Base-by-base conservation (phyloP, 2,329 filamentous ascomycete species). In the Aspergillus sp. region DNA sequence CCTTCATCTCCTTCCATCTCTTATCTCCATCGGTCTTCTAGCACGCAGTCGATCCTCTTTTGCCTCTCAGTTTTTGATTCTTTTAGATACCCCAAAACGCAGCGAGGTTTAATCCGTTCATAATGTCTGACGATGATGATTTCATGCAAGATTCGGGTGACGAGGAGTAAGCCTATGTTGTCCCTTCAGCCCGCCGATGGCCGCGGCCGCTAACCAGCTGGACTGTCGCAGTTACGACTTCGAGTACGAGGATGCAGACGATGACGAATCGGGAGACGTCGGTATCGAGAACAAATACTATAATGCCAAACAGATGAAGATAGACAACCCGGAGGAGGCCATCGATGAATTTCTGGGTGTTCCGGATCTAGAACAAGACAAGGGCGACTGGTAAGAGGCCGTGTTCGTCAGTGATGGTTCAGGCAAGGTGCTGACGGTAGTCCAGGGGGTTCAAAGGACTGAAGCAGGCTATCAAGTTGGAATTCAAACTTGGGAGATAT, bases 211-310 rank as follows among this genome's bases (percentile, higher is more conserved):
- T 15, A 47, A 66, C 69, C 76, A 60, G 75, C 74, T 50, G 42
- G 39, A 27, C 58, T 39, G 32, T 42, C 15, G 38, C 59, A 91
- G 89, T 71, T 92, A 97, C 74, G 95, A 98, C 79, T 98, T 98
- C 75, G 94, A 98, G 73, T 98, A 97, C 78, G 94, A 97, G 75
- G 95, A 92, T 69, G 92, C 92, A 66, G 92, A 96, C 59, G 92
- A 95, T 52, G 91, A 96, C 47, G 89, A 96, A 60, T 87, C 86
- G 32, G 92, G 89, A 60, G 92, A 97, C 75, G 90, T 97, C 70
- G 92, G 94, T 68, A 96, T 98, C 75, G 95, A 99, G 77, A 99
- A 99, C 82, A 97, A 96, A 80, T 99, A 99, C 82, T 99, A 98
- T 84, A 98, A 97, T 78, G 95, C 95, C 47, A 99, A 99, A 80